A percentile compares a stretch with the other conserved stretches of the same genome.
Conservation (phyloP, 306 rosid genomes). For the Medicago truncatula region DNA sequence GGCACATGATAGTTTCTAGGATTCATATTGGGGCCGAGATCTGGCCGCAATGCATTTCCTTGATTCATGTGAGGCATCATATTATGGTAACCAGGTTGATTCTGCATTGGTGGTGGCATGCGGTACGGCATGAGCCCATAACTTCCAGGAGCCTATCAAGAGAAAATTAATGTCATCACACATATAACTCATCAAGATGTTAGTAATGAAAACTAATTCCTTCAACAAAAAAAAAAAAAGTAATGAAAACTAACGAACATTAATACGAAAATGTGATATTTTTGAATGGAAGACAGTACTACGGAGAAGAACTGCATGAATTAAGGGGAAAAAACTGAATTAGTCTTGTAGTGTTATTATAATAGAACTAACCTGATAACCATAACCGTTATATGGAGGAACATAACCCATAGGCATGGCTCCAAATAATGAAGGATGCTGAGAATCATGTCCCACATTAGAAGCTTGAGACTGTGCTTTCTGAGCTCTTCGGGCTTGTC, state of each 20-base stretch:
- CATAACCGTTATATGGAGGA: conserved; percentile 92
- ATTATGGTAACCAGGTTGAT: conserved; percentile 88
- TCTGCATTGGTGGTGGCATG: conserved; percentile 88
- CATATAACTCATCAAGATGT: conserved; percentile 21
- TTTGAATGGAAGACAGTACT: conserved; percentile 24
- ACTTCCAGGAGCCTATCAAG: conserved; percentile 77
- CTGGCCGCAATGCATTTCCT: conserved; percentile 80
- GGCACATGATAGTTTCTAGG: conserved; percentile 77
- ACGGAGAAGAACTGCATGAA: conserved; percentile 27
- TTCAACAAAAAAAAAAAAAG: no score
- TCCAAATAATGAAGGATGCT: conserved; percentile 90
- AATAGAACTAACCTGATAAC: conserved; percentile 78
- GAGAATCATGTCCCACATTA: conserved; percentile 71
- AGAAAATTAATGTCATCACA: conserved; percentile 41
- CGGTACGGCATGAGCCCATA: conserved; percentile 93
- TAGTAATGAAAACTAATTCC: conserved; percentile 14
- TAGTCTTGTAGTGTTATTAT: not conserved
- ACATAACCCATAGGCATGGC: conserved; percentile 89
- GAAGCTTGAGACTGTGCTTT: conserved; percentile 90
- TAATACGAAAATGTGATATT: conserved; percentile 11
- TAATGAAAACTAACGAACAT: conserved; percentile 16
- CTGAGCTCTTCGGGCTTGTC: conserved; percentile 97
- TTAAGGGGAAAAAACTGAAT: not conserved
- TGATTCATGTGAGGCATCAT: conserved; percentile 85
- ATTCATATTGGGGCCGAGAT: conserved; percentile 69